These are phyloP conservation scores for Fusarium abutilonis DNA, from an alignment of 2,329 filamentous ascomycete species.

Conservation along the genomic window DNA sequence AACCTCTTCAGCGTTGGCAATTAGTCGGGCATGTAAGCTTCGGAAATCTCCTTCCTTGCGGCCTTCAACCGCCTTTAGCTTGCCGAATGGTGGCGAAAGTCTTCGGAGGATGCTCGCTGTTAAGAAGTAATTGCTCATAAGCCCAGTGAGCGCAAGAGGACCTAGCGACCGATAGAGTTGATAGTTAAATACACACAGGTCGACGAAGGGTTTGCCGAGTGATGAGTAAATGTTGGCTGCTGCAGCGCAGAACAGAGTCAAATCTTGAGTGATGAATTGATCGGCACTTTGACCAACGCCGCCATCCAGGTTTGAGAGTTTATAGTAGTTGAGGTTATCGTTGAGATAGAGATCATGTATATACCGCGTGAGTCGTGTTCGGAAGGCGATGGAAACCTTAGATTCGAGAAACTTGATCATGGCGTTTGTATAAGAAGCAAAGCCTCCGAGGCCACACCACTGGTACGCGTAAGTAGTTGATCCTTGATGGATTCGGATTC, in stretches of 20 bases:
- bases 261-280: constrained; percentile 96
- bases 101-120: constrained; percentile 90
- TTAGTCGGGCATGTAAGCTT: constrained; percentile 86
- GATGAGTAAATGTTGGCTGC: constrained; percentile 95
- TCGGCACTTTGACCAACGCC: constrained; percentile 92
- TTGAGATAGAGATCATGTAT: constrained; percentile 98
- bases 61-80: constrained; percentile 94
- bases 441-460: constrained; percentile 93
- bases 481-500: not conserved
- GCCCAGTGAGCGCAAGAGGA: constrained; percentile 83
- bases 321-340: constrained; percentile 95
- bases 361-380: constrained; percentile 92
- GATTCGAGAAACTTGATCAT: constrained; percentile 99
- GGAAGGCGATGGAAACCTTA: constrained; percentile 98
- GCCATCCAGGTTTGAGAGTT: constrained; percentile 90
- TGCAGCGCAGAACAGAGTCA: constrained; percentile 93
- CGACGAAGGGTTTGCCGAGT: constrained; percentile 96
- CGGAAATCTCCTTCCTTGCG: constrained; percentile 96
- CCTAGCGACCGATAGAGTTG: constrained; percentile 93
- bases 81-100: constrained; percentile 94
- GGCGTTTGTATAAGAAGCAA: constrained; percentile 96
- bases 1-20: constrained; percentile 97
- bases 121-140: constrained; percentile 92
- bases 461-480: constrained; percentile 42
- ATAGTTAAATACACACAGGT: constrained; percentile 97